Conservation (phyloP, 148 eudicot species). For the Vaccinium macrocarpon region DNA sequence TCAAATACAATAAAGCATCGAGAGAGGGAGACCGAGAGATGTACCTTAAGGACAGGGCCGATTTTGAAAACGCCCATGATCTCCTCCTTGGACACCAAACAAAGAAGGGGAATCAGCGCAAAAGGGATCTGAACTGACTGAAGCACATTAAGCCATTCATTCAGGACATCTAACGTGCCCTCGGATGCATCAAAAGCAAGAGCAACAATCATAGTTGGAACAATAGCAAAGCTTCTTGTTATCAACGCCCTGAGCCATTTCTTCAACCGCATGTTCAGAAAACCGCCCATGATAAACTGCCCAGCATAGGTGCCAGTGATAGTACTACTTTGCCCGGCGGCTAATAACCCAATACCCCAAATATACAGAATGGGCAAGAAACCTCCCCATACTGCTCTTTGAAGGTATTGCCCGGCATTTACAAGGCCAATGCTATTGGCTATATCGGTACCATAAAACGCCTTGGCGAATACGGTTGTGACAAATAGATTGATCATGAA, state of each 20-base stretch:
- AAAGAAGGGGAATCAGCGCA: slow-evolving; percentile 92
- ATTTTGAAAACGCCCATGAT: slow-evolving; percentile 87
- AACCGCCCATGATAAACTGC: slow-evolving; percentile 98
- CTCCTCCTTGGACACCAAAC: slow-evolving; percentile 88
- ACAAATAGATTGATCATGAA: slow-evolving; percentile 89
- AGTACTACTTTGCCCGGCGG: slow-evolving; percentile 99
- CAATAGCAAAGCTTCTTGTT: slow-evolving; percentile 86
- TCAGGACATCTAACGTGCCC: slow-evolving; percentile 62
- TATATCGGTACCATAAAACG: slow-evolving; percentile 74
- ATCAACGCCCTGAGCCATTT: slow-evolving; percentile 98
- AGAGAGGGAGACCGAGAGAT: not conserved
- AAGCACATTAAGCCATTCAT: slow-evolving; percentile 95
- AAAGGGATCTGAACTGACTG: slow-evolving; percentile 96
- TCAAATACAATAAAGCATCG: not conserved
- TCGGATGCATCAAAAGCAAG: slow-evolving; percentile 77
- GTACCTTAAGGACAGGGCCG: slow-evolving; percentile 75
- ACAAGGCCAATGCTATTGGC: slow-evolving; percentile 80
- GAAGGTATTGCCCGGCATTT: slow-evolving; percentile 87
- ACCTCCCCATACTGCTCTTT: slow-evolving; percentile 89
- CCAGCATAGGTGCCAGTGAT: slow-evolving; percentile 99
- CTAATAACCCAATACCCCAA: slow-evolving; percentile 89
- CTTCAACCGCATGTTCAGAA: slow-evolving; percentile 67
- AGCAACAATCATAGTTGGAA: slow-evolving; percentile 91
- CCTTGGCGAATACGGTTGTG: slow-evolving; percentile 87
- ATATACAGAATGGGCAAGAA: slow-evolving; percentile 77